Evolutionary conservation across 2,329 filamentous ascomycete species (phyloP).

Genomic region (Endocalyx cinctus): DNA sequence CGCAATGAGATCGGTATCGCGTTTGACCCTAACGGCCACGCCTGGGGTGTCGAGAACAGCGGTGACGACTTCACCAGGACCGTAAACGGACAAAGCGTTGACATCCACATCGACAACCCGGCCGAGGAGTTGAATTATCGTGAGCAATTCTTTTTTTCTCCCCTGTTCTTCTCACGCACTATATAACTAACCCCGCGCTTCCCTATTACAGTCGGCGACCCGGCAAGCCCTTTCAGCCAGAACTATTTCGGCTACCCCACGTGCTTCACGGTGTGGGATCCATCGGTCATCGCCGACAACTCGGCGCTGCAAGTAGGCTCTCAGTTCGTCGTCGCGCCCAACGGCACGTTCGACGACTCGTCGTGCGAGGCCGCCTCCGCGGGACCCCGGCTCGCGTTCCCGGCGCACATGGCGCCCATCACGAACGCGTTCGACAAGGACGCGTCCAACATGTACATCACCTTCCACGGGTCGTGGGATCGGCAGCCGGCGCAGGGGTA

Average conservation of each 20-base stretch:
- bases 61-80: constrained; percentile 53
- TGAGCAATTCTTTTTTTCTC: constrained; percentile 7
- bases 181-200: background rate
- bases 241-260: constrained; percentile 59
- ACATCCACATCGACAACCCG: constrained; percentile 58
- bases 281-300: constrained; percentile 33
- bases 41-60: constrained; percentile 57
- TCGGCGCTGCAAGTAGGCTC: constrained; percentile 26
- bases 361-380: constrained; percentile 18
- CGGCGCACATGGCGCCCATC: constrained; percentile 59
- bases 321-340: constrained; percentile 29
- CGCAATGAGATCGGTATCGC: constrained; percentile 57
- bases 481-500: constrained; percentile 31
- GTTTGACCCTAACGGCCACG: constrained; percentile 33
- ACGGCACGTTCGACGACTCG: constrained; percentile 26
- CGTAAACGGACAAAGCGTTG: constrained; percentile 32
- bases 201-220: constrained; percentile 41
- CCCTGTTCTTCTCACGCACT: constrained; percentile 2
- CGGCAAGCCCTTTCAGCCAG: constrained; percentile 39
- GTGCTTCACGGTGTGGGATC: constrained; percentile 35
- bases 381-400: constrained; percentile 43
- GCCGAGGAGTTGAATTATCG: constrained; percentile 62
- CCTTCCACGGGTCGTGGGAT: constrained; percentile 58
- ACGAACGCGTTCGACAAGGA: constrained; percentile 57
- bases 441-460: constrained; percentile 54